Evolutionary conservation across 1,139 yeast species (phyloP).

Genomic region (Candida gigantensis): DNA sequence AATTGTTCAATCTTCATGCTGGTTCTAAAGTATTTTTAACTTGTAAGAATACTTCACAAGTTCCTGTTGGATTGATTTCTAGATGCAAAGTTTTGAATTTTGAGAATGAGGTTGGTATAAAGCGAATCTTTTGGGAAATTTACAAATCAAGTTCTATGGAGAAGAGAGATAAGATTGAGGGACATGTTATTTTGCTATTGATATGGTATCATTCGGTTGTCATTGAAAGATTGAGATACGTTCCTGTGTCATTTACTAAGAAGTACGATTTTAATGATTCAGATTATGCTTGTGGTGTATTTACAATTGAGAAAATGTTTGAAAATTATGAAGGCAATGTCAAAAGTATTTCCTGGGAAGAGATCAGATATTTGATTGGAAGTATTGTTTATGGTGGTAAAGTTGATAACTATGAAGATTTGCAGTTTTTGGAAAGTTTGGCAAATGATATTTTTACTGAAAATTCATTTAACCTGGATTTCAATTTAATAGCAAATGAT

Average conservation of each 20-base stretch:
- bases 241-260: constrained; percentile 63
- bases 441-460: constrained; percentile 28
- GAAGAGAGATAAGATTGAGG: constrained; percentile 31
- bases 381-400: constrained; percentile 76
- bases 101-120: constrained; percentile 66
- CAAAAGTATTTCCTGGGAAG: constrained; percentile 47
- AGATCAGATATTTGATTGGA: constrained; percentile 51
- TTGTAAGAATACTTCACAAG: constrained; percentile 45
- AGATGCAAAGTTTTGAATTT: constrained; percentile 53
- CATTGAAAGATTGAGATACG: constrained; percentile 57
- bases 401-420: constrained; percentile 52
- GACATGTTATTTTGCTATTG: constrained; percentile 53
- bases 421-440: constrained; percentile 25
- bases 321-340: constrained; percentile 39
- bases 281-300: constrained; percentile 61
- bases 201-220: constrained; percentile 73
- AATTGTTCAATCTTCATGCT: constrained; percentile 29
- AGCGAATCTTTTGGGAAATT: constrained; percentile 46
- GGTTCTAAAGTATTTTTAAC: constrained; percentile 62
- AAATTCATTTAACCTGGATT: constrained; percentile 27
- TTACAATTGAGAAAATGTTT: constrained; percentile 45
- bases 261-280: constrained; percentile 70
- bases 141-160: constrained; percentile 30
- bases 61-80: constrained; percentile 56
- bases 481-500: constrained; percentile 34